Evolutionary conservation across 1,284 basidiomycete species (phyloP).

Genomic region (Ustilago esculenta): DNA sequence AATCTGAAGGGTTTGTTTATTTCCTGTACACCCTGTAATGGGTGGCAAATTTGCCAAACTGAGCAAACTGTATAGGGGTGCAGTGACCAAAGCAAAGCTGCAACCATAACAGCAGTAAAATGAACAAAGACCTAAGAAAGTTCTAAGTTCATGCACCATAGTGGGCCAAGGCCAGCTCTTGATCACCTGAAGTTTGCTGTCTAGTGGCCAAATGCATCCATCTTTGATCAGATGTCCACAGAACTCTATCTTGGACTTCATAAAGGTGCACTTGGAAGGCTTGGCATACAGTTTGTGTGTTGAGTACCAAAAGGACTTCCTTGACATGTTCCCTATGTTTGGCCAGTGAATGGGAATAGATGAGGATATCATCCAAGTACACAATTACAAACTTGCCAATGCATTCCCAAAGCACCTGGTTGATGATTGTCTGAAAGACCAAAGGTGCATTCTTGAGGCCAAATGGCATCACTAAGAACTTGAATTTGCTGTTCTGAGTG

Average conservation of each 20-base stretch:
- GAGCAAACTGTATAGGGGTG: not conserved
- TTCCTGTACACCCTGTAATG: not conserved
- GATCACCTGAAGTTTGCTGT: not conserved
- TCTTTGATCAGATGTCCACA: constrained; percentile 2
- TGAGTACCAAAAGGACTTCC: constrained; percentile 3
- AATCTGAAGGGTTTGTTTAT: not conserved
- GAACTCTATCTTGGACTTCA: not conserved
- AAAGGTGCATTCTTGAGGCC: no score
- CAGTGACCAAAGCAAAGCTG: not conserved
- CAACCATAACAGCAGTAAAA: not conserved
- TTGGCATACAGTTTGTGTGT: constrained; percentile 3
- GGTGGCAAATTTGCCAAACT: not conserved
- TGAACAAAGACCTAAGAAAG: not conserved
- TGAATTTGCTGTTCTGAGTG: constrained; percentile 1
- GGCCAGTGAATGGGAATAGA: not conserved
- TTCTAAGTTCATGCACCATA: not conserved
- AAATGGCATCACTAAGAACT: constrained; percentile 10
- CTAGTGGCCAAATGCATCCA: not conserved
- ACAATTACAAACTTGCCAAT: no score
- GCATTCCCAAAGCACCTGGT: no score
- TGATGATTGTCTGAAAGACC: no score
- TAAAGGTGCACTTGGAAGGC: constrained; percentile 3
- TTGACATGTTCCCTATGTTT: constrained; percentile 4
- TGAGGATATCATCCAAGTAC: constrained; percentile 17
- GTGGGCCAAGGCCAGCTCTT: not conserved